These are phyloP conservation scores for Aspergillus taichungensis DNA, from an alignment of 495 filamentous ascomycete species.

Conservation along the genomic window DNA sequence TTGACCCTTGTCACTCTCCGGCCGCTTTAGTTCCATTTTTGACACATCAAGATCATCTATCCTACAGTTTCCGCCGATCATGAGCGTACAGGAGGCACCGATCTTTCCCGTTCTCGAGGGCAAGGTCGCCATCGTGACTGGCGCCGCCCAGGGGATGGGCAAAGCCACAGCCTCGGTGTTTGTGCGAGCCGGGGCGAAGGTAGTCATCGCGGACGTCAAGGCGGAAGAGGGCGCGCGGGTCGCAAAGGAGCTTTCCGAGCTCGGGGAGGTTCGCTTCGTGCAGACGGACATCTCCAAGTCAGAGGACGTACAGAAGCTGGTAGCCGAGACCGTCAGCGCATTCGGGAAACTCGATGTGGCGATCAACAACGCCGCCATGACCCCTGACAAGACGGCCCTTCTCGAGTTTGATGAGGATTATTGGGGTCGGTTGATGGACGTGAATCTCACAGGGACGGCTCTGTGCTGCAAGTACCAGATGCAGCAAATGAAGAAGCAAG, in stretches of 20 bases:
- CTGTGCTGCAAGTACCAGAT: constrained; percentile 11
- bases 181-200: constrained; percentile 28
- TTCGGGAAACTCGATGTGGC: constrained; percentile 16
- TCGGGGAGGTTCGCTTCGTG: constrained; percentile 11
- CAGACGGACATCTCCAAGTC: constrained; percentile 14
- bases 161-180: constrained; percentile 32
- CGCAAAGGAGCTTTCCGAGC: constrained; percentile 2
- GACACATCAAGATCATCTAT: too few species aligned
- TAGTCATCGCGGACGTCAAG: constrained; percentile 38
- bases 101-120: constrained; percentile 15
- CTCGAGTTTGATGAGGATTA: constrained; percentile 6
- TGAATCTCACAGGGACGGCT: constrained; percentile 11
- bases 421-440: constrained; percentile 6
- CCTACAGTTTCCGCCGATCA: too few species aligned
- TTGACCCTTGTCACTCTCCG: too few species aligned
- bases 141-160: constrained; percentile 36
- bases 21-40: too few species aligned
- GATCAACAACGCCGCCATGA: constrained; percentile 14
- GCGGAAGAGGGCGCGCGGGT: constrained; percentile 16
- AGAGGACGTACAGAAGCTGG: constrained; percentile 8
- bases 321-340: constrained; percentile 3
- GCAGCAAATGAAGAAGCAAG: constrained; percentile 16
- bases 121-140: constrained; percentile 34
- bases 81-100: neutral
- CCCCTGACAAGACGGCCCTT: constrained; percentile 1